Evolutionary conservation across 2,329 filamentous ascomycete species (phyloP).

Genomic region (Calonectria montana): DNA sequence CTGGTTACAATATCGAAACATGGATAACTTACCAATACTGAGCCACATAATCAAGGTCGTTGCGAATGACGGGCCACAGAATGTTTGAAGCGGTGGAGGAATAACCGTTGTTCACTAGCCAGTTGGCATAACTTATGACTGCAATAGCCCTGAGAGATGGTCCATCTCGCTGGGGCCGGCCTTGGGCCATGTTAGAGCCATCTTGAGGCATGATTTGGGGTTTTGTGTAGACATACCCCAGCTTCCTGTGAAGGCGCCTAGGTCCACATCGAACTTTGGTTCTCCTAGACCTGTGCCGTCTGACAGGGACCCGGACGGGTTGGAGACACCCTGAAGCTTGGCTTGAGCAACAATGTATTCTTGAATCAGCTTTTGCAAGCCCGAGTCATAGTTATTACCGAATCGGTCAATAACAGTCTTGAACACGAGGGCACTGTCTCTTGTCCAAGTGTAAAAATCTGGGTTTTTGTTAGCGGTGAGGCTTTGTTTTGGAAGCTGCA

Average conservation of each 20-base stretch:
- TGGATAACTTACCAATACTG: constrained; percentile 69
- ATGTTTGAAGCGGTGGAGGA: constrained; percentile 64
- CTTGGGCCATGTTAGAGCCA: constrained; percentile 39
- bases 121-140: constrained; percentile 78
- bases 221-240: constrained; percentile 65
- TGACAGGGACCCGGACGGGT: constrained; percentile 72
- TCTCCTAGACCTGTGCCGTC: constrained; percentile 72
- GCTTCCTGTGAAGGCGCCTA: constrained; percentile 70
- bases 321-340: constrained; percentile 72
- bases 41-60: constrained; percentile 80
- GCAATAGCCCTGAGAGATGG: constrained; percentile 81
- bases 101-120: constrained; percentile 75
- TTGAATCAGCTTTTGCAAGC: constrained; percentile 70
- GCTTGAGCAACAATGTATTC: constrained; percentile 77
- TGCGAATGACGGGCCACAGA: constrained; percentile 80
- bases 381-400: constrained; percentile 65
- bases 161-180: constrained; percentile 83
- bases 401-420: constrained; percentile 77
- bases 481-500: neutral
- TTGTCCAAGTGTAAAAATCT: constrained; percentile 85
- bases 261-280: constrained; percentile 77
- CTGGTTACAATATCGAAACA: no score
- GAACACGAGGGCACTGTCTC: constrained; percentile 78
- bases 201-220: neutral
- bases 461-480: constrained; percentile 23